Evolutionary conservation across 2,329 filamentous ascomycete species (phyloP), one percentile per base, ranked within the genome.

Genomic region (Aspergillus bombycis): DNA sequence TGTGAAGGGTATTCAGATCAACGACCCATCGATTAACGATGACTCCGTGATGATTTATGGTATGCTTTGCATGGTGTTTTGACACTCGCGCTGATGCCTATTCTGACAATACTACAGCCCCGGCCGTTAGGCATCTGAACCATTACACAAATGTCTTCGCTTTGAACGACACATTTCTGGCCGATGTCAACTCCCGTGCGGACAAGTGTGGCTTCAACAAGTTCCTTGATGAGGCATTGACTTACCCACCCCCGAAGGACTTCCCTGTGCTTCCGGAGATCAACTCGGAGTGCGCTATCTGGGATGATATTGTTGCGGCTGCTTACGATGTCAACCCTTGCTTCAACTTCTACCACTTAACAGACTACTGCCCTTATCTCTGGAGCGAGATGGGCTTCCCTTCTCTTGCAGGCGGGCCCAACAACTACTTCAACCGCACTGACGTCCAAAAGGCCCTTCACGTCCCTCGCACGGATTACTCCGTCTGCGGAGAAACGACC

Each of bases 321-420:
- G 84, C 84, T 8, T 67, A 80, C 4, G 72, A 81, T 4, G 76
- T 87, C 46, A 94, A 94, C 78, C 91, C 91, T 0, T 94, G 92
- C 81, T 95, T 91, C 79, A 88, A 92, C 74, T 81, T 90, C 8
- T 94, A 93, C 77, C 86, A 91, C 50, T 84, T 94, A 6, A 86
- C 86, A 0, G 89, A 88, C 8, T 90, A 88, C 4, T 94, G 91
- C 71, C 91, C 91, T 0, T 72, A 88, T 11, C 80, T 87, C 2
- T 91, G 86, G 83, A 86, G 92, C 65, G 85, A 89, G 0, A 82
- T 93, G 26, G 87, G 87, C 6, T 89, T 90, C 76, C 88, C 89
- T 12, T 93, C 92, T 71, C 71, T 86, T 0, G 90, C 89, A 0
- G 81, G 78, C 0, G 90, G 88, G 0, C 83, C 87, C 0, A 73